phyloP scores from a whole-genome alignment of 2,329 filamentous ascomycete genomes.

The Xylaria sp. region DNA sequence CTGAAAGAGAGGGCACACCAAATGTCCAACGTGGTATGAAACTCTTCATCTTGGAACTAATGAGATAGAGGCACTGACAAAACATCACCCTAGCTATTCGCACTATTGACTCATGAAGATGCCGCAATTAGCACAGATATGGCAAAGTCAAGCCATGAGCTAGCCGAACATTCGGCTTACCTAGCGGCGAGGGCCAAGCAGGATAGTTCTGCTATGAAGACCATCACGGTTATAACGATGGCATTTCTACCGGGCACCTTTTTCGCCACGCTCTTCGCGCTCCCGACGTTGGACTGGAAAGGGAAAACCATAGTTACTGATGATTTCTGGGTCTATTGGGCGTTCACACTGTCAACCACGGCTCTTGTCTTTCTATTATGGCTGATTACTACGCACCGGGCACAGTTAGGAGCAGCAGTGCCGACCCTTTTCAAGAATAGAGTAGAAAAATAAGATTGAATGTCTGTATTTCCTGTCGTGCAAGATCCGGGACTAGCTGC shows the following conservation, averaged over 20 bases:
- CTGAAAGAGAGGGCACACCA: slow-evolving; percentile 9
- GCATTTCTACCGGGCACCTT: slow-evolving; percentile 15
- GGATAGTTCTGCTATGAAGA: slow-evolving; percentile 16
- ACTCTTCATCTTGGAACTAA: not conserved
- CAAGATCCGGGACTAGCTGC: too few relatives aligned
- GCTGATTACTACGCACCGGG: not conserved
- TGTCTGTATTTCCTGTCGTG: not conserved
- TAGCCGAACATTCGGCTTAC: not conserved
- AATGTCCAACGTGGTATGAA: slow-evolving; percentile 1
- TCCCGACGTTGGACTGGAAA: slow-evolving; percentile 9
- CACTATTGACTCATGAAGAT: slow-evolving; percentile 18
- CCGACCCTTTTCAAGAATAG: not conserved
- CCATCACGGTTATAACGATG: slow-evolving; percentile 16
- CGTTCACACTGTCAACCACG: slow-evolving; percentile 13
- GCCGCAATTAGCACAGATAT: slow-evolving; percentile 5
- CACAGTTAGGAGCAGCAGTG: not conserved
- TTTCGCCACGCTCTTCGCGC: slow-evolving; percentile 1
- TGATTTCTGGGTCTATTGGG: slow-evolving; percentile 17
- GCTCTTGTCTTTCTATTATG: slow-evolving; percentile 8
- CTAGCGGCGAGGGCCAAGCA: slow-evolving; percentile 3
- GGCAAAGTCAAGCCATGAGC: slow-evolving; percentile 1
- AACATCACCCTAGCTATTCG: not conserved
- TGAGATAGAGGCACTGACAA: not conserved
- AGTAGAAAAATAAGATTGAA: not conserved
- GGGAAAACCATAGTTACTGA: not conserved